These are phyloP conservation scores for Claviceps sp. DNA, from an alignment of 2,329 filamentous ascomycete species.

Conservation along the genomic window DNA sequence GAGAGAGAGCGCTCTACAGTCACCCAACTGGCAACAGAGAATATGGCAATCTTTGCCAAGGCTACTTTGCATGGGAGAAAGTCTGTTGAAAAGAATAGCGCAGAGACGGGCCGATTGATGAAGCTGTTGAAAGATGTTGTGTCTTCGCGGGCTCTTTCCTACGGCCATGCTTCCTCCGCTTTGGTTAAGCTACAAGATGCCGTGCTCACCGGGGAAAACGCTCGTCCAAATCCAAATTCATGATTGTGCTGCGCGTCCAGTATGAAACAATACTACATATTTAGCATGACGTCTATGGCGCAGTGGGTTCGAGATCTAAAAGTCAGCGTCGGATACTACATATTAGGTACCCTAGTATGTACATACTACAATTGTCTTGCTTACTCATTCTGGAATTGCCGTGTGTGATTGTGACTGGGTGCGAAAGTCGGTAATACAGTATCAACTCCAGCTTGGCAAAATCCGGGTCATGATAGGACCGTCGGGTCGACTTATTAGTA, in stretches of 20 bases:
- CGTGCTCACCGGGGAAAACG: neutral
- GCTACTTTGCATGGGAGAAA: neutral
- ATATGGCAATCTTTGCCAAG: neutral
- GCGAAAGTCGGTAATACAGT: neutral
- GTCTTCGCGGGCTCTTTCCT: neutral
- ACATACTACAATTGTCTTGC: neutral
- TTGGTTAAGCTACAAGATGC: neutral
- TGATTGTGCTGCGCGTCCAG: neutral
- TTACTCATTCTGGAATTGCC: neutral
- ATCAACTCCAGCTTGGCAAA: neutral
- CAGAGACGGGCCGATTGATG: neutral
- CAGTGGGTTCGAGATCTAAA: neutral
- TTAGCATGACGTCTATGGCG: neutral
- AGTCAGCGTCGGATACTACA: neutral
- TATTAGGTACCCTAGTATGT: neutral
- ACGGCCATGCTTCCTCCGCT: neutral
- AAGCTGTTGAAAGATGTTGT: neutral
- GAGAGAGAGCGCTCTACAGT: constrained; percentile 1
- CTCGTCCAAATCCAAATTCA: neutral
- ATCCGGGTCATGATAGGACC: too few species aligned
- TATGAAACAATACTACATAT: neutral
- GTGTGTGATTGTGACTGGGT: neutral
- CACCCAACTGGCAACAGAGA: neutral
- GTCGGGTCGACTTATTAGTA: too few species aligned
- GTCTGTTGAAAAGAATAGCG: neutral